Evolutionary conservation across 192 early-diverging fungal species (phyloP).

Genomic region (Coemansia sp.): DNA sequence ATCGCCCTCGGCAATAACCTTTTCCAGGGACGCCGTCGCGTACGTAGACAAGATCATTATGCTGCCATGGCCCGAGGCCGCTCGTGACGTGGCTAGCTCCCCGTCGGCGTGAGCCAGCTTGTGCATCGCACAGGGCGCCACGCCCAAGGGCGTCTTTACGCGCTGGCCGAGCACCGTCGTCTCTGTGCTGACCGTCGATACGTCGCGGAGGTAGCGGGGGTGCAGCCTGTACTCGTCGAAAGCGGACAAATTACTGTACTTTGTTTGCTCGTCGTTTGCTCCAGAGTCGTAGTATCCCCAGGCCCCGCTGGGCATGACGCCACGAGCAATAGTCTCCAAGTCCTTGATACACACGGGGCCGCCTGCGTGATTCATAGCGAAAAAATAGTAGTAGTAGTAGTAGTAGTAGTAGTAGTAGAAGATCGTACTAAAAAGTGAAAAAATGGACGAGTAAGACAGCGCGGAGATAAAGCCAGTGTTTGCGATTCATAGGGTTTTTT

Average conservation of each 20-base stretch:
- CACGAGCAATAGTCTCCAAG: slow-evolving; percentile 40
- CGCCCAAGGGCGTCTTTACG: slow-evolving; percentile 65
- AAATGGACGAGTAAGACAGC: background rate
- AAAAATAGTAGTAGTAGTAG: slow-evolving; percentile 3
- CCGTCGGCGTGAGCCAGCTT: slow-evolving; percentile 67
- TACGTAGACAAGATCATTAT: slow-evolving; percentile 64
- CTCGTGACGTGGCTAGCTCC: slow-evolving; percentile 65
- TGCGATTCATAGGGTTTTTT: background rate
- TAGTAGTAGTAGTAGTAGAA: slow-evolving; percentile 1
- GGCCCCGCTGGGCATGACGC: slow-evolving; percentile 33
- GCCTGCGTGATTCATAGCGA: slow-evolving; percentile 13
- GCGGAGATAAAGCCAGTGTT: background rate
- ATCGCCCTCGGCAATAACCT: slow-evolving; percentile 56
- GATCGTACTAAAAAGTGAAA: background rate
- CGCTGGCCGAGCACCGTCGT: slow-evolving; percentile 63
- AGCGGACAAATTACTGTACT: slow-evolving; percentile 44
- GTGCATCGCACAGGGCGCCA: slow-evolving; percentile 78
- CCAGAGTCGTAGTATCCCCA: slow-evolving; percentile 61
- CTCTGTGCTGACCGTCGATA: slow-evolving; percentile 61
- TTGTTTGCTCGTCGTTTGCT: slow-evolving; percentile 56
- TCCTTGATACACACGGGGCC: slow-evolving; percentile 53
- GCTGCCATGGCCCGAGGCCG: slow-evolving; percentile 43
- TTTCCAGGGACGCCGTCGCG: slow-evolving; percentile 63
- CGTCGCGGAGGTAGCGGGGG: slow-evolving; percentile 74
- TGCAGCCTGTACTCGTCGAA: slow-evolving; percentile 52